Evolutionary conservation across 768 basidiomycete genomes (phyloP).

Genomic region (Lactarius evosmus): DNA sequence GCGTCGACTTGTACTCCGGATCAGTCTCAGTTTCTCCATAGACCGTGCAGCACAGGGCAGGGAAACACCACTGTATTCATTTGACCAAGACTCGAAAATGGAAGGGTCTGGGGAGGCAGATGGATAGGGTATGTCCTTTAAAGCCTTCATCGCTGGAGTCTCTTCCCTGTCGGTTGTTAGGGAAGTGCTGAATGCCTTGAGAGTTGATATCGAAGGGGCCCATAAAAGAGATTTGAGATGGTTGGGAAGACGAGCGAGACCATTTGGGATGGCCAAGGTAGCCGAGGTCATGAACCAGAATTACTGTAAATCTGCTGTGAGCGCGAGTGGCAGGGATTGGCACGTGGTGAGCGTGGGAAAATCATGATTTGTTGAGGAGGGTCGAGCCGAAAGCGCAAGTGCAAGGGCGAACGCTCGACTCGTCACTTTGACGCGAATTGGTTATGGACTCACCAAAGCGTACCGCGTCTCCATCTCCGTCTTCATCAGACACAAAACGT

Average conservation of each 20-base stretch:
- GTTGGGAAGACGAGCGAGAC: constrained; percentile 12
- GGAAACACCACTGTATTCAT: constrained; percentile 34
- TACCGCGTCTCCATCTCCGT: constrained; percentile 37
- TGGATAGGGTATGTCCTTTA: constrained; percentile 39
- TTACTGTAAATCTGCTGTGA: too few relatives aligned
- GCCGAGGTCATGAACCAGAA: constrained; percentile 16
- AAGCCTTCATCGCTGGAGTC: constrained; percentile 38
- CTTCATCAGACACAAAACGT: constrained; percentile 36
- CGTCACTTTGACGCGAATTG: constrained; percentile 5
- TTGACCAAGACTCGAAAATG: constrained; percentile 38
- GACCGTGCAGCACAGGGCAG: not conserved
- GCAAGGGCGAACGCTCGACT: not conserved
- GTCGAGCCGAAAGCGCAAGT: not conserved
- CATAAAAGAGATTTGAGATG: constrained; percentile 14
- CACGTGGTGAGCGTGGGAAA: constrained; percentile 21
- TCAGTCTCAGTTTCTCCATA: not conserved
- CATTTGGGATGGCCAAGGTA: constrained; percentile 12
- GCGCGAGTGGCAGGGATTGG: not conserved
- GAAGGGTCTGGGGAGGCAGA: constrained; percentile 33
- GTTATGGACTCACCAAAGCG: constrained; percentile 38
- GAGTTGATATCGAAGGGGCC: not conserved
- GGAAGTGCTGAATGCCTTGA: constrained; percentile 31
- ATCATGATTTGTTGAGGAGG: not conserved
- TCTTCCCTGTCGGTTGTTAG: constrained; percentile 26
- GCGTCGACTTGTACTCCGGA: not conserved